Percentiles rank a stretch among this genome's conserved stretches.
These are phyloP conservation scores for Phytopythium helicoides DNA, from an alignment of 352 stramenopile genomes.

Conservation along the genomic window DNA sequence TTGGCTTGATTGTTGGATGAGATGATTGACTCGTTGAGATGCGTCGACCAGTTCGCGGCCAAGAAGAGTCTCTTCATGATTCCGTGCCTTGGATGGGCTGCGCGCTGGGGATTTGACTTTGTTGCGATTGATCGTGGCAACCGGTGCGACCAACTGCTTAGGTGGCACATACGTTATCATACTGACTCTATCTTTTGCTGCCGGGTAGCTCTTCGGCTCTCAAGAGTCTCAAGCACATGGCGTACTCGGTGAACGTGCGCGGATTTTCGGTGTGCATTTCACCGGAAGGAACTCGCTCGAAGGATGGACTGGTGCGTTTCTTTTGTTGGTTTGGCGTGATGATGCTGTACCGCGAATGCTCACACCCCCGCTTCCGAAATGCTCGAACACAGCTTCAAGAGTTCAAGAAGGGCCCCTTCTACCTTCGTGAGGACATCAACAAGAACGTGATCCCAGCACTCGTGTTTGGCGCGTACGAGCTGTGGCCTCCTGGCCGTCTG, in stretches of 20 bases:
- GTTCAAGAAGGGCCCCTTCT: constrained; percentile 88
- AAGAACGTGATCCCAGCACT: constrained; percentile 79
- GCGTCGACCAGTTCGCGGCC: constrained; percentile 50
- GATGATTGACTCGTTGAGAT: not conserved
- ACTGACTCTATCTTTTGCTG: not conserved
- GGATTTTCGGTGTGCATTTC: constrained; percentile 82
- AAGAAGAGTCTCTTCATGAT: constrained; percentile 86
- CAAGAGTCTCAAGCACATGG: constrained; percentile 69
- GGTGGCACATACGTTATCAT: too few relatives aligned
- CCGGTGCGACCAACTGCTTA: constrained; percentile 21
- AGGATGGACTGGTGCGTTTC: constrained; percentile 57
- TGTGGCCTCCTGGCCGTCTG: constrained; percentile 73
- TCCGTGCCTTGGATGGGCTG: constrained; percentile 69
- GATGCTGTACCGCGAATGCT: not conserved
- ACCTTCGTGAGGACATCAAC: constrained; percentile 78
- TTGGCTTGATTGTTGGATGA: not conserved
- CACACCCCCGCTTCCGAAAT: not conserved
- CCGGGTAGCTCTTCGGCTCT: constrained; percentile 60
- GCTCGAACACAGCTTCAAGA: constrained; percentile 55
- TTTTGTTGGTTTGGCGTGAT: not conserved
- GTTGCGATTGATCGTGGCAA: constrained; percentile 79
- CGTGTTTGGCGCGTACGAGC: constrained; percentile 79
- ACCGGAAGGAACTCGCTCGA: constrained; percentile 80
- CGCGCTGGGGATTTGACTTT: constrained; percentile 77
- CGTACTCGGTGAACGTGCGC: constrained; percentile 61